A percentile compares a stretch with the other conserved stretches of the same genome.
Evolutionary conservation across 2,329 filamentous ascomycete genomes (phyloP).

Genomic region (Nemania serpens): DNA sequence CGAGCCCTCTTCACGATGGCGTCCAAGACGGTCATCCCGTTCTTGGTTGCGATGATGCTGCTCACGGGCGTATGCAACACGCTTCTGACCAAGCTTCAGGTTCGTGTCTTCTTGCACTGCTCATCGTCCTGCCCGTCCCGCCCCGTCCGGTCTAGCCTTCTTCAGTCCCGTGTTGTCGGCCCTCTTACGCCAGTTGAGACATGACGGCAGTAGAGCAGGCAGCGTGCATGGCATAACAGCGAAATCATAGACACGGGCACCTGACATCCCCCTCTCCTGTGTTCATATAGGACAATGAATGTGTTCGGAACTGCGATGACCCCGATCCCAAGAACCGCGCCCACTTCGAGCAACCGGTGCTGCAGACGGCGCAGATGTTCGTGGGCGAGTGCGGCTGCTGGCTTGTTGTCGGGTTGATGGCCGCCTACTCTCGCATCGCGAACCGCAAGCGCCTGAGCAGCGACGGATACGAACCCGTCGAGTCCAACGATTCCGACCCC

Average conservation of each 20-base stretch:
- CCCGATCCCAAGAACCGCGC: slow-evolving; percentile 67
- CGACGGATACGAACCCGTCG: slow-evolving; percentile 70
- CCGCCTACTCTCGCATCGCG: slow-evolving; percentile 65
- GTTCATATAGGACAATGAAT: slow-evolving; percentile 84
- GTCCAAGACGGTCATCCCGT: slow-evolving; percentile 72
- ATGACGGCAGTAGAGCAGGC: not conserved
- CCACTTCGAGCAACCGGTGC: slow-evolving; percentile 90
- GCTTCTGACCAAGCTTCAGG: slow-evolving; percentile 94
- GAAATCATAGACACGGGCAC: too few relatives aligned
- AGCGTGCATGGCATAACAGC: too few relatives aligned
- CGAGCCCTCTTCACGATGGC: slow-evolving; percentile 60
- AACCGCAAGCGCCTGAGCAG: slow-evolving; percentile 49
- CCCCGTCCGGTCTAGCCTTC: not conserved
- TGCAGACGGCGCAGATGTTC: slow-evolving; percentile 98
- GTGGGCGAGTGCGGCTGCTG: slow-evolving; percentile 95
- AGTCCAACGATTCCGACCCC: slow-evolving; percentile 51
- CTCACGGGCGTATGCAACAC: slow-evolving; percentile 97
- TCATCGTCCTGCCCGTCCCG: not conserved
- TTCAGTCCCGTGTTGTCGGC: not conserved
- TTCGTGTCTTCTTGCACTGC: slow-evolving; percentile 44
- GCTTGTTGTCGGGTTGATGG: slow-evolving; percentile 78
- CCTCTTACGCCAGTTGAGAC: not conserved
- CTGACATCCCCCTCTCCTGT: not conserved
- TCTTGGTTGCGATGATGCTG: slow-evolving; percentile 95
- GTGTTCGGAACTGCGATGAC: slow-evolving; percentile 84